phyloP scores from a whole-genome alignment of 2,329 filamentous ascomycete genomes.

The Nemania serpens region DNA sequence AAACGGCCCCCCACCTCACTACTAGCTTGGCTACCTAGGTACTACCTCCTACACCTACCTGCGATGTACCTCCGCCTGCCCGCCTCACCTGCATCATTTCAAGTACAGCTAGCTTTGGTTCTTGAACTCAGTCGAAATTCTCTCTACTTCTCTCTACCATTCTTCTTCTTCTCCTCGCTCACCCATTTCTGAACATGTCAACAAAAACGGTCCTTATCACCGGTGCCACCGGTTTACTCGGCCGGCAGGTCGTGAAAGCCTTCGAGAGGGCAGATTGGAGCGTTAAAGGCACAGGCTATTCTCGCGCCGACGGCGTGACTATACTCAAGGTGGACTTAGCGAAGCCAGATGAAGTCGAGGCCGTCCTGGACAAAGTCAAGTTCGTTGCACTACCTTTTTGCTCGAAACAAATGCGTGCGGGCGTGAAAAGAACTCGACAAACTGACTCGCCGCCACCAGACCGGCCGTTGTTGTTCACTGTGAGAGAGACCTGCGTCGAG shows the following conservation, averaged over 20 bases:
- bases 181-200: constrained; percentile 36
- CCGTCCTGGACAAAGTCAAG: constrained; percentile 59
- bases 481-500: constrained; percentile 47
- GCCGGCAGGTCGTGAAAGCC: constrained; percentile 73
- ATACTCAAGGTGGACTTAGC: constrained; percentile 65
- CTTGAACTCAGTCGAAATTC: neutral
- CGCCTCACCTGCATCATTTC: neutral
- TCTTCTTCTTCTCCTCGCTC: neutral
- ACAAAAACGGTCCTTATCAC: constrained; percentile 71
- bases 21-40: neutral
- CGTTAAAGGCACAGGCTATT: constrained; percentile 75
- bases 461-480: constrained; percentile 82
- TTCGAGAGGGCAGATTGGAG: constrained; percentile 72
- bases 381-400: constrained; percentile 42
- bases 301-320: constrained; percentile 71
- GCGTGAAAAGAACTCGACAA: constrained; percentile 12
- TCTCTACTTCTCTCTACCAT: too few relatives aligned
- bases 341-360: constrained; percentile 52
- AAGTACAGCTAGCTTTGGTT: too few relatives aligned
- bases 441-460: constrained; percentile 47
- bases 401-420: neutral
- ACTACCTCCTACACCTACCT: neutral
- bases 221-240: constrained; percentile 82
- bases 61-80: neutral
- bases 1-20: too few relatives aligned